Conservation (phyloP, 768 basidiomycete genomes). For the Auriscalpium microsporum region DNA sequence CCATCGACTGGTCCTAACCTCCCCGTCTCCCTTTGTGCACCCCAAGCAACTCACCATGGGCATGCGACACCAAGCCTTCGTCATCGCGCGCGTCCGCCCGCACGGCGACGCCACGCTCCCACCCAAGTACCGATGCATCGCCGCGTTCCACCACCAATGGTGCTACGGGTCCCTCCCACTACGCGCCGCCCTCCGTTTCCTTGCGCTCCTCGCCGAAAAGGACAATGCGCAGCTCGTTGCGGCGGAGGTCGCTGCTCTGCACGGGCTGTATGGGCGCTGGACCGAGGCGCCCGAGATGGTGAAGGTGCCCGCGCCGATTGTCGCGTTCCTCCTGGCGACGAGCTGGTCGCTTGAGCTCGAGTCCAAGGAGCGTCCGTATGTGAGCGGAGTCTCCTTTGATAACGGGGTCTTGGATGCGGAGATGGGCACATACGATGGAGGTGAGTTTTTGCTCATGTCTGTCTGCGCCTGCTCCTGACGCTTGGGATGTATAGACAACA, state of each 20-base stretch:
- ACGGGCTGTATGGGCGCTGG: slow-evolving; percentile 23
- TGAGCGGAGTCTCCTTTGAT: slow-evolving; percentile 5
- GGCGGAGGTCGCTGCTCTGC: slow-evolving; percentile 24
- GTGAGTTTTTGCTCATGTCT: slow-evolving; percentile 12
- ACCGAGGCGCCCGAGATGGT: slow-evolving; percentile 11
- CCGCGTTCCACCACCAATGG: slow-evolving; percentile 32
- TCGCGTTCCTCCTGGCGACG: slow-evolving; percentile 21
- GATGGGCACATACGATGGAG: slow-evolving; percentile 21
- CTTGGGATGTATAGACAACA: background rate
- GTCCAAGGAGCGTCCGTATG: background rate
- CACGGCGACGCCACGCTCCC: background rate
- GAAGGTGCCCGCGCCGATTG: slow-evolving; percentile 27
- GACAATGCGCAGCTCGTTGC: slow-evolving; percentile 30
- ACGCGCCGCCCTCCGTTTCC: slow-evolving; percentile 24
- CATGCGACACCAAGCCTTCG: background rate
- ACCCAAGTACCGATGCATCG: slow-evolving; percentile 29
- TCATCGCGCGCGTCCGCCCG: background rate
- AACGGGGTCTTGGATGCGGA: slow-evolving; percentile 12
- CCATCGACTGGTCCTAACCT: no score
- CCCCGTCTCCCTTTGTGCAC: no score
- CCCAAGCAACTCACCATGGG: background rate
- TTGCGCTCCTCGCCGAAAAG: slow-evolving; percentile 25
- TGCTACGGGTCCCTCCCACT: slow-evolving; percentile 29
- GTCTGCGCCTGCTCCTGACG: background rate
- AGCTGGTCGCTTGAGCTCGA: slow-evolving; percentile 25